Base-by-base conservation (phyloP, 495 filamentous ascomycete genomes). In the Aspergillus olivimuriae region DNA sequence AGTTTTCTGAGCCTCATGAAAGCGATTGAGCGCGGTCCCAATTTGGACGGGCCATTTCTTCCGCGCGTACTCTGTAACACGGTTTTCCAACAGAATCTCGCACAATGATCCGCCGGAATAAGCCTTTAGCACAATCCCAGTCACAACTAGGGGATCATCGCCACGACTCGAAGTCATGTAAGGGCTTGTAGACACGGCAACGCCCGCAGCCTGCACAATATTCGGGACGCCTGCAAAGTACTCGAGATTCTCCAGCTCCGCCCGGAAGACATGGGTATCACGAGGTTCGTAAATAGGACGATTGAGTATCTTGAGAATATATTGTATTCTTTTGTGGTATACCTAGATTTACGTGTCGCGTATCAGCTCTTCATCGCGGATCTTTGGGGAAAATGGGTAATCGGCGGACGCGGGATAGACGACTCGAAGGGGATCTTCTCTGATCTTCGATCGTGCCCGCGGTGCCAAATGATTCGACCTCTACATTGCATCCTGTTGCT, bases 11-110 rank as follows among this genome's bases (percentile, higher is more conserved):
- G 47, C 43, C 20, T 38, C n/a, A 35, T 67, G 57, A 32, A 63
- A 38, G 28, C 34, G 16, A 20, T 38, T 24, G 15, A 67, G 37
- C 5, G 51, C 50, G 20, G 34, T 47, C 14, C 47, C 48, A 26
- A 65, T 66, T 52, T 66, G 56, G 14, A 60, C 9, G 30, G 53
- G 46, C 53, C 52, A 65, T 24, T 31, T n/a, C 38, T 55, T 40
- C 52, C 52, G 55, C 31, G 26, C 0, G 23, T 44, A 48, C 34
- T 50, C 20, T 11, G n/a, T 28, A n/a, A 53, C 14, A 33, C 34
- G 40, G 18, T 49, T 4, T 34, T 53, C 44, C 15, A 15, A 17
- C 9, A 60, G 34, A 21, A 53, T 38, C 17, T 46, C 10, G 42
- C 43, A 21, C n/a, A 60, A 39, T 19, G 54, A 51, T 6, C 54